phyloP scores from a whole-genome alignment of 805 yeast genomes.

The Wickerhamomyces xylosicus region DNA sequence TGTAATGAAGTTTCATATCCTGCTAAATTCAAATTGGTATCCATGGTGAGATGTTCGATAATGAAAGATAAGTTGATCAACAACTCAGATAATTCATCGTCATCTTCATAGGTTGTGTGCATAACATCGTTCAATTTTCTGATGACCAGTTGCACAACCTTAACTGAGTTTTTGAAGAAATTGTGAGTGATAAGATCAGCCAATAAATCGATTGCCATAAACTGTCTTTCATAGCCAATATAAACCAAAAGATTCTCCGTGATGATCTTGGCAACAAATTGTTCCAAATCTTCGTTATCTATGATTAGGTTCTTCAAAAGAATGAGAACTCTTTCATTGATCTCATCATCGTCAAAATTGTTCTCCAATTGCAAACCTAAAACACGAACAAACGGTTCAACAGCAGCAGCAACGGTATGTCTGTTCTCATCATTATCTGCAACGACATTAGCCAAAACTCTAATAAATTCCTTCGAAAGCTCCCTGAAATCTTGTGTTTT shows the following conservation, averaged over 20 bases:
- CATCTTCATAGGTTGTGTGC: constrained; percentile 6
- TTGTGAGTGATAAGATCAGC: constrained; percentile 8
- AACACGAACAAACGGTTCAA: constrained; percentile 3
- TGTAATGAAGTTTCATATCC: constrained; percentile 8
- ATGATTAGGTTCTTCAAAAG: constrained; percentile 13
- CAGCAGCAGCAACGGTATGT: constrained; percentile 3
- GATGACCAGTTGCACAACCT: constrained; percentile 5
- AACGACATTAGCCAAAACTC: constrained; percentile 18
- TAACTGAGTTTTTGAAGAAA: constrained; percentile 2
- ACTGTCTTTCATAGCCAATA: constrained; percentile 6
- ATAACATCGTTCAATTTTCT: constrained; percentile 4
- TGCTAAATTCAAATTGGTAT: constrained; percentile 5
- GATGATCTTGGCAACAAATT: constrained; percentile 6
- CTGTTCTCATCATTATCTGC: constrained; percentile 18
- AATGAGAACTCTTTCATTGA: constrained; percentile 11
- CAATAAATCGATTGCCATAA: constrained; percentile 10
- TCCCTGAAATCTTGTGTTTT: constrained; percentile 4
- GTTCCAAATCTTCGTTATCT: constrained; percentile 9
- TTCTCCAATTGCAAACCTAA: constrained; percentile 7
- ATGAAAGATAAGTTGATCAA: constrained; percentile 9
- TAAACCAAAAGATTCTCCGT: constrained; percentile 8
- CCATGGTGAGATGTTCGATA: constrained; percentile 13
- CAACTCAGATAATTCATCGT: constrained; percentile 16
- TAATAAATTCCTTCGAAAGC: constrained; percentile 10
- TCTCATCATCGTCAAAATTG: constrained; percentile 14